These are phyloP conservation scores for Rhodofomes roseus DNA, from an alignment of 1,284 basidiomycete species.

Conservation along the genomic window DNA sequence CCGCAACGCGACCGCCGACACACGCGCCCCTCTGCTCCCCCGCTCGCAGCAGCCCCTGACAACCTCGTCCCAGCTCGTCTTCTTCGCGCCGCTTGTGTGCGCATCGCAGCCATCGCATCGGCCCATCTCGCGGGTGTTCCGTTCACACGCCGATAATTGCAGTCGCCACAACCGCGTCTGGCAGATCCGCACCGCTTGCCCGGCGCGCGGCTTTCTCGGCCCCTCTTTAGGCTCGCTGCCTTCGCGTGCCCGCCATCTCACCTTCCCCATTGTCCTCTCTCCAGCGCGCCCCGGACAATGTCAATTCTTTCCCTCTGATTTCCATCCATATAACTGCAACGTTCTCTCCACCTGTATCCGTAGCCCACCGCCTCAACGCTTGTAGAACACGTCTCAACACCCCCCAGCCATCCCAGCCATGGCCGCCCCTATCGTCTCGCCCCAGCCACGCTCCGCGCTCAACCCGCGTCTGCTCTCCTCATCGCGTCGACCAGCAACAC, in stretches of 20 bases:
- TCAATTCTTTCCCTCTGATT: constrained; percentile 12
- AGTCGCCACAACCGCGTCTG: neutral
- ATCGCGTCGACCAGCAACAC: constrained; percentile 15
- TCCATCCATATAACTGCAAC: constrained; percentile 11
- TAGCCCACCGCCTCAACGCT: constrained; percentile 10
- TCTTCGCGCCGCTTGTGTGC: no score
- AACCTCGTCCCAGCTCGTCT: neutral
- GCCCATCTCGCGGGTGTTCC: neutral
- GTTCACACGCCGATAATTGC: neutral
- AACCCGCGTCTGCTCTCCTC: constrained; percentile 9
- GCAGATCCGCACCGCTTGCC: constrained; percentile 2
- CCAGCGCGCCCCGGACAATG: constrained; percentile 16
- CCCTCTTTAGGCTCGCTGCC: constrained; percentile 8
- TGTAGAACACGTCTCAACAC: constrained; percentile 9
- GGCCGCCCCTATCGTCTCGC: constrained; percentile 20
- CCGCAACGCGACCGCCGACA: constrained; percentile 1
- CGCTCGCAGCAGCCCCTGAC: neutral
- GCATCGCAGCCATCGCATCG: no score
- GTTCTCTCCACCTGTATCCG: constrained; percentile 18
- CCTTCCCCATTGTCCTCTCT: constrained; percentile 21
- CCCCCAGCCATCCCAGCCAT: constrained; percentile 15
- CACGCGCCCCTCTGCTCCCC: neutral
- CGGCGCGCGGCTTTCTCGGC: neutral
- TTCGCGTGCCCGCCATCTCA: constrained; percentile 11
- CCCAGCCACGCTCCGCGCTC: constrained; percentile 21